Conservation (phyloP, 768 basidiomycete species). For the Hygrocybe punicea region DNA sequence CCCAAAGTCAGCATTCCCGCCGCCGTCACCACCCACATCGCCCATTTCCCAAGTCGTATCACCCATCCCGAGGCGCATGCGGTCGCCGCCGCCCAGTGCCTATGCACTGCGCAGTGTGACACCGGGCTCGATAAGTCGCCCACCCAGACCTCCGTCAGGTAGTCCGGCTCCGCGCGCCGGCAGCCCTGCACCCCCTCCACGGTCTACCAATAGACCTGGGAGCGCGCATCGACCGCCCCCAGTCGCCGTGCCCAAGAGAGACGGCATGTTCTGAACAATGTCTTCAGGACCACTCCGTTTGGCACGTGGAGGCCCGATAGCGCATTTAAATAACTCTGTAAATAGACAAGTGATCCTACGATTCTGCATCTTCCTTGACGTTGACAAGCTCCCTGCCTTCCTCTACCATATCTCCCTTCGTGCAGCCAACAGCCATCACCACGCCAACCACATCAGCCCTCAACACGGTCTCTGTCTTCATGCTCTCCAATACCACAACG, state of each 20-base stretch:
- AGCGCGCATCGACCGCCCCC: conserved; percentile 52
- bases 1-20: conserved; percentile 14
- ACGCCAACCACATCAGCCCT: conserved; percentile 66
- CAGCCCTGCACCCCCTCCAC: conserved; percentile 58
- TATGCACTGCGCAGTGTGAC: conserved; percentile 16
- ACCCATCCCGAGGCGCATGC: conserved; percentile 32
- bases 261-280: conserved; percentile 55
- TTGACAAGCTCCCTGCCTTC: conserved; percentile 78
- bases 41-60: conserved; percentile 28
- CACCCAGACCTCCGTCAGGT: conserved; percentile 18
- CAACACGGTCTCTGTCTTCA: conserved; percentile 95
- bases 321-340: neutral
- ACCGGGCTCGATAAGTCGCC: conserved; percentile 2
- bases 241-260: conserved; percentile 50
- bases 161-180: conserved; percentile 29
- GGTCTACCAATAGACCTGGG: conserved; percentile 64
- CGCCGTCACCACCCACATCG: conserved; percentile 21
- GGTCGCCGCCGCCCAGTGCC: conserved; percentile 31
- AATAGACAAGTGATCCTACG: neutral
- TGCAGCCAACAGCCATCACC: conserved; percentile 69
- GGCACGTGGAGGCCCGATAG: neutral
- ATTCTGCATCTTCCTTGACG: conserved; percentile 44
- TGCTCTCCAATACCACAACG: conserved; percentile 85
- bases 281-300: no score
- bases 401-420: conserved; percentile 88